Conservation (phyloP, 2,329 filamentous ascomycete genomes). For the Geosmithia flava region DNA sequence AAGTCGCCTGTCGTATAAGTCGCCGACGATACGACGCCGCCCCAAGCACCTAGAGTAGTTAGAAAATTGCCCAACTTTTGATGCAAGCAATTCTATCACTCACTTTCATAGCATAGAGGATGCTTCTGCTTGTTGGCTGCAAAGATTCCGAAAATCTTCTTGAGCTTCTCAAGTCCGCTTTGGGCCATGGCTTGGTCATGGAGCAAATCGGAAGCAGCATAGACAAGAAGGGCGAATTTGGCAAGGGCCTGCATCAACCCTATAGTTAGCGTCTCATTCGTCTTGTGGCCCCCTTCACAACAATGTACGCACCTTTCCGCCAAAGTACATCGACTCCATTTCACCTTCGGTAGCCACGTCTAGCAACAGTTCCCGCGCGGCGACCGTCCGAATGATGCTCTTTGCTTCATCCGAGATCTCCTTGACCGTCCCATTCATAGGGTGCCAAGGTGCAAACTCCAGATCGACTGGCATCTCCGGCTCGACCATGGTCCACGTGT, state of each 20-base stretch:
- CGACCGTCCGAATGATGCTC: constrained; percentile 45
- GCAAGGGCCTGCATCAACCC: constrained; percentile 41
- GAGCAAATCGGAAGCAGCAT: constrained; percentile 51
- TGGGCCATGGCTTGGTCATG: constrained; percentile 43
- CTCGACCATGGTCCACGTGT: constrained; percentile 71
- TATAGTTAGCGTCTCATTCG: neutral
- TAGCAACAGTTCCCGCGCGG: constrained; percentile 62
- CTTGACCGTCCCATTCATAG: constrained; percentile 32
- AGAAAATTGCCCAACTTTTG: constrained; percentile 3
- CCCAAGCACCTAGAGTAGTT: constrained; percentile 47
- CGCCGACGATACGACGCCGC: constrained; percentile 66
- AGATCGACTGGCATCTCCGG: constrained; percentile 58
- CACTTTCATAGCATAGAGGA: constrained; percentile 52
- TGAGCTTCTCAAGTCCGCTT: constrained; percentile 47
- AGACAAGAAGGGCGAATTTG: constrained; percentile 62
- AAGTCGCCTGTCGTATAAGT: constrained; percentile 57
- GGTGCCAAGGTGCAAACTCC: constrained; percentile 68
- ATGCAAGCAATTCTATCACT: constrained; percentile 10
- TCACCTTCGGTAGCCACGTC: constrained; percentile 63
- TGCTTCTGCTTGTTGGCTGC: constrained; percentile 54
- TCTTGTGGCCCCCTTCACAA: neutral
- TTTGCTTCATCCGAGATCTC: constrained; percentile 41
- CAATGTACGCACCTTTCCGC: constrained; percentile 53
- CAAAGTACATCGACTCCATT: constrained; percentile 83
- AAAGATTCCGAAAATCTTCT: constrained; percentile 55